Base-by-base conservation (phyloP, 2,329 filamentous ascomycete species). In the Calonectria pseudoreteaudii region DNA sequence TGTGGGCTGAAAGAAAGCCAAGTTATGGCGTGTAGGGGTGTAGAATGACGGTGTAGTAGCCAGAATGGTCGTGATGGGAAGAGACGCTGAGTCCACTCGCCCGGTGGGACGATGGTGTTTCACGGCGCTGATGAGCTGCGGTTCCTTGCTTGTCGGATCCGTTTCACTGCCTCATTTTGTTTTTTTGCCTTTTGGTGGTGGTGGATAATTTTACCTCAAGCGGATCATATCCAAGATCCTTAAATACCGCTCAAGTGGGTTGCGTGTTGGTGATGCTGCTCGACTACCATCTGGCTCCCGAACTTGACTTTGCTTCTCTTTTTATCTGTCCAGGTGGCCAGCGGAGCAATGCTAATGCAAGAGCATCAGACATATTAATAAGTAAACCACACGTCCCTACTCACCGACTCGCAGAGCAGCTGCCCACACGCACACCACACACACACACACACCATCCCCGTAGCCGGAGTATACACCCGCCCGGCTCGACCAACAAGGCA, bases 41-140 rank as follows among this genome's bases (percentile, higher is more conserved):
- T 65, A 34, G 60, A 65, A 65, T 65, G 60, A 65, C 60, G 60
- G 60, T 65, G 60, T 65, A 65, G 38, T 65, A 62, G 34, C 31
- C 60, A 49, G 16, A 65, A 34, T 16, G 26, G 26, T 65, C 60
- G 60, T 65, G 60, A 65, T 65, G 60, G 60, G 60, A 65, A 53
- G 31, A 53, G 52, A 26, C 36, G 60, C 60, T 64, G n/a, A 70
- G 67, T 49, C 67, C 67, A 70, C 67, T 58, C 31, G 69, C 64
- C 41, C 60, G 66, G 73, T 75, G 75, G 75, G 73, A 75, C 75
- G 74, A 72, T 65, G 65, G 47, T 71, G 73, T 76, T 74, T 76
- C 74, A 70, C 69, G 65, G 64, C 58, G 58, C 60, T 70, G 68
- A 30, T 56, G 36, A 50, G 18, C 26, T 31, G n/a, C 60, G 60